Percentiles rank a stretch among this genome's conserved stretches.
Conservation (phyloP, 1,139 yeast species). For the Meyerozyma athensensis region DNA sequence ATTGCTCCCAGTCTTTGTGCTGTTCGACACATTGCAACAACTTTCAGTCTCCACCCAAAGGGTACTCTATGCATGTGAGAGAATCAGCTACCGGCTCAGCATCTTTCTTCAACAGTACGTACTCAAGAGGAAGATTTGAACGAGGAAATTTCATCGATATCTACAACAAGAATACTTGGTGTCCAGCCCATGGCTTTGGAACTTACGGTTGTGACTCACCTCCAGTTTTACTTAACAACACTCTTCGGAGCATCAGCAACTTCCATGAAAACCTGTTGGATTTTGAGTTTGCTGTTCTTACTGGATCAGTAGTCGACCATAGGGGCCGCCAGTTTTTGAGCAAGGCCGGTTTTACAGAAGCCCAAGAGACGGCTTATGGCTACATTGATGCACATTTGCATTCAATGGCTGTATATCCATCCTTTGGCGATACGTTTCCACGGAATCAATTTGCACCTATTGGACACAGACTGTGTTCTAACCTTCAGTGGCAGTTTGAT, state of each 20-base stretch:
- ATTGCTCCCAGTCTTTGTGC: slow-evolving; percentile 27
- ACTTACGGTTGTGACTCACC: slow-evolving; percentile 29
- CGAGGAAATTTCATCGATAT: slow-evolving; percentile 21
- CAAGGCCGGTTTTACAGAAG: slow-evolving; percentile 11
- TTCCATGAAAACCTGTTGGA: slow-evolving; percentile 17
- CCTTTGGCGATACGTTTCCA: slow-evolving; percentile 28
- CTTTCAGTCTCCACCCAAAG: slow-evolving; percentile 9
- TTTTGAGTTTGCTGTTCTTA: slow-evolving; percentile 27
- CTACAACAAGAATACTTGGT: slow-evolving; percentile 16
- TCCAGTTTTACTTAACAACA: slow-evolving; percentile 23
- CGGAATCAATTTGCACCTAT: slow-evolving; percentile 18
- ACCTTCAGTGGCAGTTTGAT: slow-evolving; percentile 25
- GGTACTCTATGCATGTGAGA: slow-evolving; percentile 15
- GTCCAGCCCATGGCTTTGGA: slow-evolving; percentile 30
- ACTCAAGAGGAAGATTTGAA: slow-evolving; percentile 19
- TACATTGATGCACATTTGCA: slow-evolving; percentile 20
- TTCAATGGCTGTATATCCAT: slow-evolving; percentile 21
- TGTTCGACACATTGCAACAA: slow-evolving; percentile 21
- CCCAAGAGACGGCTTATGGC: slow-evolving; percentile 17
- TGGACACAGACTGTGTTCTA: slow-evolving; percentile 5
- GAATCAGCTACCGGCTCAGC: slow-evolving; percentile 12
- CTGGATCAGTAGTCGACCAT: slow-evolving; percentile 28
- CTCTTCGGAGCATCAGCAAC: slow-evolving; percentile 21
- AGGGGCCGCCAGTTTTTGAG: slow-evolving; percentile 17
- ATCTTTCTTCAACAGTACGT: slow-evolving; percentile 23